phyloP scores from a whole-genome alignment of 352 stramenopile genomes.

The Pythium rishiriense region DNA sequence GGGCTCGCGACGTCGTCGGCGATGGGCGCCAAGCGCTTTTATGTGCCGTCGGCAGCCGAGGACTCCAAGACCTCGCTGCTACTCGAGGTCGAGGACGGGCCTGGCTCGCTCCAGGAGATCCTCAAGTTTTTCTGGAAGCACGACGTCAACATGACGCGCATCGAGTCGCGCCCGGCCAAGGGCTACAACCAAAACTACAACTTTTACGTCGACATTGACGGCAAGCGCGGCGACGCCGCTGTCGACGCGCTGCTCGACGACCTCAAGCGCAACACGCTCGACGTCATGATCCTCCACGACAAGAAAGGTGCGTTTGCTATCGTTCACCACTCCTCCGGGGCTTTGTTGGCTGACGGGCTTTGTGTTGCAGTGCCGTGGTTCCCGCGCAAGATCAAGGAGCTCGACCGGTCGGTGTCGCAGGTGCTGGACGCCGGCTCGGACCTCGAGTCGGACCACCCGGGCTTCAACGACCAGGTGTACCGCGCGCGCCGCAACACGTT shows the following conservation, averaged over 20 bases:
- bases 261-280: slow-evolving; percentile 84
- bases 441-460: slow-evolving; percentile 93
- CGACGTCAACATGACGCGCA: slow-evolving; percentile 96
- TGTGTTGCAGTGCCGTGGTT: slow-evolving; percentile 71
- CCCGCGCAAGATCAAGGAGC: slow-evolving; percentile 80
- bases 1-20: slow-evolving; percentile 10
- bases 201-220: slow-evolving; percentile 94
- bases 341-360: not conserved
- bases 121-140: slow-evolving; percentile 97
- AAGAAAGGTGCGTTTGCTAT: slow-evolving; percentile 73
- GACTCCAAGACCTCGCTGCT: slow-evolving; percentile 77
- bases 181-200: slow-evolving; percentile 83
- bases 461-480: slow-evolving; percentile 94
- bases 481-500: slow-evolving; percentile 86
- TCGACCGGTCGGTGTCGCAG: slow-evolving; percentile 72
- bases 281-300: slow-evolving; percentile 92
- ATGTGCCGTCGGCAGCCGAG: slow-evolving; percentile 33
- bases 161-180: slow-evolving; percentile 93
- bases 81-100: slow-evolving; percentile 68
- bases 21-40: slow-evolving; percentile 31
- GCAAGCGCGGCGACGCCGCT: slow-evolving; percentile 67
- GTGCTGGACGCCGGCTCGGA: slow-evolving; percentile 95
- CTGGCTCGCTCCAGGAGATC: slow-evolving; percentile 93
- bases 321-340: not conserved
- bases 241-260: slow-evolving; percentile 88